Evolutionary conservation across 805 yeast genomes (phyloP), one percentile per base, ranked within the genome.

Genomic region (Candida suzukii): DNA sequence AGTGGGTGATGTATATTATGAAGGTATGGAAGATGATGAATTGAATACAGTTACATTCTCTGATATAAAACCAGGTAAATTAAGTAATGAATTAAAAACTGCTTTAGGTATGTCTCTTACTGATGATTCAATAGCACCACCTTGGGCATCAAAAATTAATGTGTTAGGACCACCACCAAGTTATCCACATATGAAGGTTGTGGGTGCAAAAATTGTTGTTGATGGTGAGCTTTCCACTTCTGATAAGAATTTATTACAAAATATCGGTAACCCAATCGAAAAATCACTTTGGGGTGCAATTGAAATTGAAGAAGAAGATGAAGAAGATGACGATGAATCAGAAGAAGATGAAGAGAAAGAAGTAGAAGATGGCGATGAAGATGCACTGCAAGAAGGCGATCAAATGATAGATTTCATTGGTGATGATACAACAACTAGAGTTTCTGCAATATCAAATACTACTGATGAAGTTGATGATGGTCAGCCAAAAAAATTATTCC

Each of bases 121-220:
- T 31, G 33, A 44, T n/a, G 43, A 46, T 6, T 43, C 52, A 22
- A 64, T 67, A 1, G 71, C 80, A 6, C 88, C 88, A 2, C 96
- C 96, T 0, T 91, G 97, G 97, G 69, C 81, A 19, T 58, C 69
- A 2, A 73, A 73, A 29, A 81, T 90, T 85, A 71, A 71, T 40
- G 68, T 73, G 41, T 52, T 74, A 13, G 97, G 97, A 0, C 78
- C 83, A 22, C 96, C 98, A 0, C 96, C 96, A 0, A 71, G 88
- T 17, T 90, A 87, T 60, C 80, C 80, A 2, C 70, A 74, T 30
- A 63, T 87, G 57, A 63, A 68, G 27, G 72, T 86, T 73, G 3
- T 56, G 62, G 16, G 73, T 73, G 46, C n/a, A 2, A 31, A 21
- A n/a, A 6, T 38, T 3, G 11, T 13, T 3, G 44, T 44, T 3